Base-by-base conservation (phyloP, 176 grass and related monocot genomes). In the Paspalum vaginatum region DNA sequence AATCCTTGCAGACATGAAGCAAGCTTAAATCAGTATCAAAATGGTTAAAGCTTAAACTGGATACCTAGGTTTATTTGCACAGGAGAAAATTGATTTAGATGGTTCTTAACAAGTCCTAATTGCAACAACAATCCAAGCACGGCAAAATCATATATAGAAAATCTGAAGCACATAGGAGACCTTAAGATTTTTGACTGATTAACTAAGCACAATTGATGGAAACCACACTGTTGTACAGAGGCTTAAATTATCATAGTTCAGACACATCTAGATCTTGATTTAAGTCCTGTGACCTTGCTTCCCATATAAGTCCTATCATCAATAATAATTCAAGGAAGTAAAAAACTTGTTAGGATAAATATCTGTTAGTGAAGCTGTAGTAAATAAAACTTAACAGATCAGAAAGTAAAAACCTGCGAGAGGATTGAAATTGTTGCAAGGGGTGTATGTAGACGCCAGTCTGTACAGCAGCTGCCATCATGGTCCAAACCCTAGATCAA, bases 301-400 rank as follows among this genome's bases (percentile, higher is more conserved):
- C 27, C 6, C 82, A 32, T 32, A 32, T 32, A 32, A 32, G 32
- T 32, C 32, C 32, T 32, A n/a, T 61, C 53, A 10, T 44, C 44
- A 49, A n/a, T 12, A 86, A 7, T 48, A 53, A 71, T 52, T 14
- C 47, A 73, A 65, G 39, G n/a, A 47, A n/a, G n/a, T n/a, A n/a
- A n/a, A n/a, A n/a, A n/a, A n/a, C n/a, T n/a, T n/a, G n/a, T n/a
- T n/a, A n/a, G n/a, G n/a, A n/a, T n/a, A n/a, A n/a, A n/a, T n/a
- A n/a, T n/a, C n/a, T n/a, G n/a, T n/a, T n/a, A n/a, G n/a, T n/a
- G n/a, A n/a, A n/a, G n/a, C n/a, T n/a, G n/a, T n/a, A n/a, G n/a
- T n/a, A n/a, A n/a, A n/a, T n/a, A n/a, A n/a, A n/a, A n/a, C n/a
- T n/a, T n/a, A n/a, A n/a, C n/a, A n/a, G n/a, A n/a, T n/a, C n/a